These are phyloP conservation scores for Solanum sejunctum DNA, from an alignment of 257 asterid genomes.

Conservation along the genomic window DNA sequence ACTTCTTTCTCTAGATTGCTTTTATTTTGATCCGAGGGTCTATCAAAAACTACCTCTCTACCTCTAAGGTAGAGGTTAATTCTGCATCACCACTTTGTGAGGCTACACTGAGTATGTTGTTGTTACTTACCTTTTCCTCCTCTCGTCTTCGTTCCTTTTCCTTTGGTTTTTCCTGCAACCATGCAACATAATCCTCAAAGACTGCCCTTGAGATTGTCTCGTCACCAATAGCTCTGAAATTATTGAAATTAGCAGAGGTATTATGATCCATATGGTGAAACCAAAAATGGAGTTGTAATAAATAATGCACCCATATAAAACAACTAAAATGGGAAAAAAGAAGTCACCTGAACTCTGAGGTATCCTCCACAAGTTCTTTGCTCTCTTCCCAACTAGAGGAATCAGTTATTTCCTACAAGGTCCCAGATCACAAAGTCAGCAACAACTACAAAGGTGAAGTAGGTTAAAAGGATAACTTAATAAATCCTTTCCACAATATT, in stretches of 20 bases:
- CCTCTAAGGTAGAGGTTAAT: not conserved
- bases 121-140: constrained; percentile 66
- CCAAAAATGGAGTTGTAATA: not conserved
- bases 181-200: constrained; percentile 67
- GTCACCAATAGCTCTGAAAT: constrained; percentile 71
- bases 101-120: not conserved
- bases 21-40: not conserved
- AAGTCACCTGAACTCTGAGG: constrained; percentile 76
- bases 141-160: constrained; percentile 93
- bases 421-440: not conserved
- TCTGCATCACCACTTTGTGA: not conserved
- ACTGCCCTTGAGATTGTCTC: constrained; percentile 59
- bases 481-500: constrained; percentile 3
- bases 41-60: not conserved
- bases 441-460: not conserved
- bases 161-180: constrained; percentile 71
- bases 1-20: not conserved
- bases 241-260: not conserved
- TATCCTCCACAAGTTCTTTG: constrained; percentile 64
- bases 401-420: constrained; percentile 55
- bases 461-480: not conserved
- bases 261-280: constrained; percentile 4
- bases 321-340: constrained; percentile 2
- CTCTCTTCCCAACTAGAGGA: constrained; percentile 83
- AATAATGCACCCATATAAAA: not conserved